Conservation (phyloP, 768 basidiomycete genomes). For the Leccinellum luteum region DNA sequence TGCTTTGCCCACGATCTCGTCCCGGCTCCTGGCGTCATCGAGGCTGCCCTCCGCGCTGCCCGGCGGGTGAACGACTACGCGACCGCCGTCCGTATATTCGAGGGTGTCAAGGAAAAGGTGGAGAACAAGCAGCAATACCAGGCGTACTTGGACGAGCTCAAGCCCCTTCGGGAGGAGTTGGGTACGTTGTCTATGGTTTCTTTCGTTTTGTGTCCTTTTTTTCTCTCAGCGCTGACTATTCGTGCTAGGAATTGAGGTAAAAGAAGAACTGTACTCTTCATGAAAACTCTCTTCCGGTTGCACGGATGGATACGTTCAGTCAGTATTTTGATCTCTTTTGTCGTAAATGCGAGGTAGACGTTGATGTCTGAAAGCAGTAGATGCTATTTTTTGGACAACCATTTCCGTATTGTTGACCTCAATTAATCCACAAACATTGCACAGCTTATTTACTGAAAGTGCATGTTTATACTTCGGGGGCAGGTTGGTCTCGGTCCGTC, state of each 20-base stretch:
- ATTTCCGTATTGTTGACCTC: slow-evolving; percentile 17
- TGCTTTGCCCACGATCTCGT: slow-evolving; percentile 99
- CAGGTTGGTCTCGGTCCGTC: not conserved
- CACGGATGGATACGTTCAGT: slow-evolving; percentile 18
- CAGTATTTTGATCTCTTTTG: not conserved
- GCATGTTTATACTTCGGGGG: not conserved
- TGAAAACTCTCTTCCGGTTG: slow-evolving; percentile 24
- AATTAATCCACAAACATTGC: slow-evolving; percentile 20
- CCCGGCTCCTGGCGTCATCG: slow-evolving; percentile 77
- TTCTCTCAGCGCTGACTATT: not conserved
- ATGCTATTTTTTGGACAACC: slow-evolving; percentile 20
- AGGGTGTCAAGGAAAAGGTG: slow-evolving; percentile 95
- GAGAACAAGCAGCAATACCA: slow-evolving; percentile 96
- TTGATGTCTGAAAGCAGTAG: slow-evolving; percentile 21
- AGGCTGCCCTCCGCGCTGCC: slow-evolving; percentile 84
- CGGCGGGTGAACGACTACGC: slow-evolving; percentile 95
- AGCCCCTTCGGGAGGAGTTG: slow-evolving; percentile 84
- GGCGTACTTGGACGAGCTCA: slow-evolving; percentile 89
- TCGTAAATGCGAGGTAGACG: not conserved
- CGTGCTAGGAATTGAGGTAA: slow-evolving; percentile 50
- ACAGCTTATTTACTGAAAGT: not conserved
- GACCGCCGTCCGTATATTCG: slow-evolving; percentile 93
- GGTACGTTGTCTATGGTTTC: slow-evolving; percentile 47
- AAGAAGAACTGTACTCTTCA: slow-evolving; percentile 61
- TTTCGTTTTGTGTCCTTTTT: not conserved